phyloP scores from a whole-genome alignment of 129 eudicot species.

The Lactuca sativa region DNA sequence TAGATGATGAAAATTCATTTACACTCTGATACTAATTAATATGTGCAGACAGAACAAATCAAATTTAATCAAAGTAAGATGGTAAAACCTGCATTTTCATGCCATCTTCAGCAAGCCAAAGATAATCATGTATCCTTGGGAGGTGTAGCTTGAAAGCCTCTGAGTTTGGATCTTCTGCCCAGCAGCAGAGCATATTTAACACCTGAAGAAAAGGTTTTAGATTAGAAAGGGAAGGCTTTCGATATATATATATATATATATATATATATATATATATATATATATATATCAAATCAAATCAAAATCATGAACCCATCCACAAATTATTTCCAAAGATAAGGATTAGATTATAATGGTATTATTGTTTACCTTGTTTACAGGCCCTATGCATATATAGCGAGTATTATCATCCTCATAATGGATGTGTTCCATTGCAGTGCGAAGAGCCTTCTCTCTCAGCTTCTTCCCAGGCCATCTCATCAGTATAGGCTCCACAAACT shows the following conservation, averaged over 20 bases:
- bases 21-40: background rate
- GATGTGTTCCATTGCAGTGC: constrained; percentile 73
- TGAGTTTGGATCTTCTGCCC: constrained; percentile 97
- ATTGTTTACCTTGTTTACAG: constrained; percentile 73
- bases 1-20: constrained; percentile 7
- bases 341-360: constrained; percentile 1
- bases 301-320: too few relatives aligned
- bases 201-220: constrained; percentile 46
- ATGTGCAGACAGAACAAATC: background rate
- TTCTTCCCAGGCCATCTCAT: constrained; percentile 84
- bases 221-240: constrained; percentile 9
- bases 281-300: constrained; percentile 1
- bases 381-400: constrained; percentile 87
- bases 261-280: too few relatives aligned
- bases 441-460: constrained; percentile 79
- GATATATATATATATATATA: too few relatives aligned
- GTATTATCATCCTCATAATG: constrained; percentile 96
- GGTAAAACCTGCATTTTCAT: constrained; percentile 94
- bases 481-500: constrained; percentile 70
- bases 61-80: constrained; percentile 1
- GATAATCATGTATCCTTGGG: constrained; percentile 75
- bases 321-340: background rate
- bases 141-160: constrained; percentile 91
- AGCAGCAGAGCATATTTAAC: constrained; percentile 93
- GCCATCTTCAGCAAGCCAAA: constrained; percentile 99